phyloP scores from a whole-genome alignment of 2,329 filamentous ascomycete species.

The Neopestalotiopsis rosae region DNA sequence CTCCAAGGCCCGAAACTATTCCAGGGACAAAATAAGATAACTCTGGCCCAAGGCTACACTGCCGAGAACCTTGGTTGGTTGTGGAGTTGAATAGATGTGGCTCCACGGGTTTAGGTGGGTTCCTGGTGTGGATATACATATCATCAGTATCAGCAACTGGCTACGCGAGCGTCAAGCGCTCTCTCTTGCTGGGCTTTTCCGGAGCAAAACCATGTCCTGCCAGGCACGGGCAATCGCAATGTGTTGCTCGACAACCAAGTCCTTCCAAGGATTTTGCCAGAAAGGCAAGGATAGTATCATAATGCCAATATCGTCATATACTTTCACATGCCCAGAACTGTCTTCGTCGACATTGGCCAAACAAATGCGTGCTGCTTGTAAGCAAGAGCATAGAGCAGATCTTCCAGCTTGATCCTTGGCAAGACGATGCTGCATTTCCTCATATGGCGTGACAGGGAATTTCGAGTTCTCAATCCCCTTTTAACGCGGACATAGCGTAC shows the following conservation, averaged over 20 bases:
- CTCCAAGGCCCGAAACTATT: neutral
- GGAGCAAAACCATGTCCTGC: neutral
- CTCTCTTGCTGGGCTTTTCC: neutral
- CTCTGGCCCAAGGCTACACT: neutral
- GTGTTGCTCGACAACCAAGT: neutral
- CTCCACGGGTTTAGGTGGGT: neutral
- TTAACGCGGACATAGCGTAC: no score
- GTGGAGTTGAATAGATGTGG: neutral
- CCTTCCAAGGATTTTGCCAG: neutral
- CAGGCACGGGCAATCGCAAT: neutral
- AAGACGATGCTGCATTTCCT: neutral
- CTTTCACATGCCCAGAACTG: neutral
- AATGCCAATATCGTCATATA: neutral
- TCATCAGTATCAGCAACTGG: neutral
- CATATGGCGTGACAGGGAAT: neutral
- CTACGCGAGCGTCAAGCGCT: neutral
- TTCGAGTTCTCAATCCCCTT: no score
- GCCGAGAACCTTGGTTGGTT: neutral
- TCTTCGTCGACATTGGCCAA: neutral
- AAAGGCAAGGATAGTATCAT: slow-evolving; percentile 1
- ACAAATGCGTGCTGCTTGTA: neutral
- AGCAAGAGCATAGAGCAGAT: neutral
- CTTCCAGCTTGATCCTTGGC: neutral
- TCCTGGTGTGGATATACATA: neutral
- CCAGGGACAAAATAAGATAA: neutral